Evolutionary conservation across 495 filamentous ascomycete species (phyloP), one percentile per base, ranked within the genome.

Genomic region (Penicillium pancosmium): DNA sequence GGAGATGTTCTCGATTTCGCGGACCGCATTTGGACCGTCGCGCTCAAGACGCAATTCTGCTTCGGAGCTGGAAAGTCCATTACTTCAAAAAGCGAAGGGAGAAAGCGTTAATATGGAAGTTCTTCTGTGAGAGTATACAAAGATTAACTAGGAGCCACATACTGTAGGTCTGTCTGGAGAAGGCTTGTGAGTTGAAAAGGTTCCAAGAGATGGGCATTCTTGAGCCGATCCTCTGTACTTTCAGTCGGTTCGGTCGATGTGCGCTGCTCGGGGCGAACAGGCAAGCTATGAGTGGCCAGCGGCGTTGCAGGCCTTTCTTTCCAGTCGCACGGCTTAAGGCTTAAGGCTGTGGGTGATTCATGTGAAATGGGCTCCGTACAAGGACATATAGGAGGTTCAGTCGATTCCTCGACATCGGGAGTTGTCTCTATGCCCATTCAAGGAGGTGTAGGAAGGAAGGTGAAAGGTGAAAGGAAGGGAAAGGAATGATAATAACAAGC

Each of bases 11-110:
- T 74, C 75, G 56, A 77, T 79, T 40, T 84, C 79, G 34, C 77
- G 80, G 31, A 91, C 68, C 52, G 82, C 79, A 71, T 90, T 91
- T 18, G 70, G 75, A 11, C 87, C 88, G 70, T 82, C 78, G 53
- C 80, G 71, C 54, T 79, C 69, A 23, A 86, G 71, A 31, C 88
- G 80, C 55, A 71, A 43, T 52, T 76, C 70, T 35, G 85, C 87
- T 55, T 87, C 85, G 5, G 59, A 63, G 38, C 65, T 70, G 13
- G 81, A 78, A 27, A 91, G 75, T 51, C 88, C 88, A 75, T 88
- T 57, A 34, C 71, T 73, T 13, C 31, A 57, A 8, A 44, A 19
- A 9, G 16, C 13, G 41, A 8, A 19, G 15, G 4, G 16, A 44
- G 16, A 10, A 44, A 44, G 16, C 2, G n/a, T 44, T 16, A 44